A percentile compares a stretch with the other conserved stretches of the same genome.
Conservation (phyloP, 2,329 filamentous ascomycete species). For the Zymoseptoria tritici region DNA sequence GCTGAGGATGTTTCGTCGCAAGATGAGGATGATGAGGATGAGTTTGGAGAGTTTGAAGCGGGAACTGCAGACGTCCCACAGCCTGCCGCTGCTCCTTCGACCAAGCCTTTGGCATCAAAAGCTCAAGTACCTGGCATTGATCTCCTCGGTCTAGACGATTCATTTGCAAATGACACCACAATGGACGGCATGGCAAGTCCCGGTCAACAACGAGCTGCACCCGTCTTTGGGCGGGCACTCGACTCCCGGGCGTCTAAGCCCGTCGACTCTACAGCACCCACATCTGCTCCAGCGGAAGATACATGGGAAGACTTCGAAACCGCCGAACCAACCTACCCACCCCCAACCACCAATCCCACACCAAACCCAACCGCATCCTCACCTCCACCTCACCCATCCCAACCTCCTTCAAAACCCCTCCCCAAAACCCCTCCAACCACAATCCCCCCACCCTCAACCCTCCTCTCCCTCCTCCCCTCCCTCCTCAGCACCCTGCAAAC, state of each 20-base stretch:
- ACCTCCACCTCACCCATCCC: not conserved
- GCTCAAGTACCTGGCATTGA: conserved; percentile 18
- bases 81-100: not conserved
- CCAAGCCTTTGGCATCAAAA: not conserved
- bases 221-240: conserved; percentile 9
- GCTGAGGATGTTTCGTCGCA: conserved; percentile 23
- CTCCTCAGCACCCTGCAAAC: conserved; percentile 60
- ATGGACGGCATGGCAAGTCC: conserved; percentile 5
- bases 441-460: conserved; percentile 76
- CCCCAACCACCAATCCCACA: not conserved
- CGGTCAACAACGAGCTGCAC: conserved; percentile 5
- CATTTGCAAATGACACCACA: conserved; percentile 3
- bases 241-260: conserved; percentile 17
- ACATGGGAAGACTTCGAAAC: conserved; percentile 41
- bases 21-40: conserved; percentile 22
- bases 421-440: conserved; percentile 61
- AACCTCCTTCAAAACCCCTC: not conserved
- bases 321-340: conserved; percentile 8
- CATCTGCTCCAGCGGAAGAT: conserved; percentile 23
- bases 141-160: conserved; percentile 24
- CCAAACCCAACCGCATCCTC: no score
- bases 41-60: conserved; percentile 30
- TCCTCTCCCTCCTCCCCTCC: conserved; percentile 68
- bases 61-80: not conserved
- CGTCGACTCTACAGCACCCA: conserved; percentile 25